Evolutionary conservation across 2,329 filamentous ascomycete genomes (phyloP), one percentile per base, ranked within the genome.

Genomic region (Arthrocladium fulminans): DNA sequence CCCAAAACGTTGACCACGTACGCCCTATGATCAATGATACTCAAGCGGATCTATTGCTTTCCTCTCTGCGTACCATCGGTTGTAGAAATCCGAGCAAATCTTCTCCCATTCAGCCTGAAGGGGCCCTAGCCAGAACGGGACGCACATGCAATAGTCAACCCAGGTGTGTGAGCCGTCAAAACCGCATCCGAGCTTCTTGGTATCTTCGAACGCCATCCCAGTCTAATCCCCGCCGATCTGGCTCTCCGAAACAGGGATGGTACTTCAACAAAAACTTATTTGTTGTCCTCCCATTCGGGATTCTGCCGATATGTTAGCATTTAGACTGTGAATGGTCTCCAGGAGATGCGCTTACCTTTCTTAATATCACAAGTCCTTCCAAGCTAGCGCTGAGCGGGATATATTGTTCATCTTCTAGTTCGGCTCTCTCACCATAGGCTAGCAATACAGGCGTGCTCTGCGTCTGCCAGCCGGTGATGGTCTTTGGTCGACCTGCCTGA

Each of bases 381-480:
- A 98, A 75, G 46, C 83, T 94, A 71, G 81, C 92, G 65, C 83
- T 94, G 63, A 98, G 72, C 67, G 85, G 87, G 56, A 97, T 83
- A 66, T 97, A 98, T 71, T 98, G 83, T 71, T 98, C 92, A 61
- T 98, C 92, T 68, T 98, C 92, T 44, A 98, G 73, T 73, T 98
- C 92, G 8, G 92, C 92, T 60, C 94, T 79, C 74, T 98, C 92
- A 24, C 94, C 92, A 63, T 95, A 84, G n/a, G 87, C 84, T 60
- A 98, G 73, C 51, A 98, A 74, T 40, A 98, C 92, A 0, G 92
- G 92, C n/a, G 92, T 98, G 72, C 87, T 96, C 74, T 98, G 92
- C 57, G 92, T 98, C 71, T 98, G 92, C 92, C 92, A 98, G 46
- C 92, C 92, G 8, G 92, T 98, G 61, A 98, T 98, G 2, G 92